Evolutionary conservation across 805 yeast genomes (phyloP), one percentile per base, ranked within the genome.

Genomic region (Wickerhamiella galacta): DNA sequence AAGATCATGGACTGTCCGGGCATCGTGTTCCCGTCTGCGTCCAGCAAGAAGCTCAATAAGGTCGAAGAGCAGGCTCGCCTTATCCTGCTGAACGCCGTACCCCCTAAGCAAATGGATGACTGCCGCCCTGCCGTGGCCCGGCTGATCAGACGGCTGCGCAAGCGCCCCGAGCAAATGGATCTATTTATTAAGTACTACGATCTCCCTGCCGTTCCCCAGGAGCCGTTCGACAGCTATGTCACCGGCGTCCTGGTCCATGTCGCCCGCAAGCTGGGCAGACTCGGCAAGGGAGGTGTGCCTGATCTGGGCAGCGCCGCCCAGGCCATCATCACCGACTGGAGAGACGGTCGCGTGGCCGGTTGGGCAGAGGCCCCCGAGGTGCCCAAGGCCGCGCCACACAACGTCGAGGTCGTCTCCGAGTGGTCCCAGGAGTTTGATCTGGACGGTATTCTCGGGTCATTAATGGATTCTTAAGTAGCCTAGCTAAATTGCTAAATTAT

Each of bases 361-460:
- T 90, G 95, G 94, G 72, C 80, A 2, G 58, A 74, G 46, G 93
- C 94, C 28, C 47, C 53, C 8, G 44, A 32, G 10, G 61, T 65
- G 21, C 62, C 72, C 9, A 65, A 66, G 44, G 57, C 57, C 39
- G 58, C 47, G 56, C 51, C 34, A 47, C 63, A 41, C 48, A 70
- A 72, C 48, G 77, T 87, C 22, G 72, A 81, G 9, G 69, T 90
- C 47, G 98, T 90, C n/a, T 58, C 66, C 11, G 68, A 71, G 45
- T 90, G 96, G 95, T 75, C 95, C 15, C 69, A 81, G 55, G 98
- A 85, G 58, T 85, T 90, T 53, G 94, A 83, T 56, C 63, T 90
- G 45, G 95, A 81, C 53, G 81, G 79, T 3, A 63, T 85, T 41
- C 74, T 85, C 47, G 50, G 43, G 20, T 25, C 42, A 14, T 35